Evolutionary conservation across 768 basidiomycete genomes (phyloP).

Genomic region (Fomitopsis pulvina): DNA sequence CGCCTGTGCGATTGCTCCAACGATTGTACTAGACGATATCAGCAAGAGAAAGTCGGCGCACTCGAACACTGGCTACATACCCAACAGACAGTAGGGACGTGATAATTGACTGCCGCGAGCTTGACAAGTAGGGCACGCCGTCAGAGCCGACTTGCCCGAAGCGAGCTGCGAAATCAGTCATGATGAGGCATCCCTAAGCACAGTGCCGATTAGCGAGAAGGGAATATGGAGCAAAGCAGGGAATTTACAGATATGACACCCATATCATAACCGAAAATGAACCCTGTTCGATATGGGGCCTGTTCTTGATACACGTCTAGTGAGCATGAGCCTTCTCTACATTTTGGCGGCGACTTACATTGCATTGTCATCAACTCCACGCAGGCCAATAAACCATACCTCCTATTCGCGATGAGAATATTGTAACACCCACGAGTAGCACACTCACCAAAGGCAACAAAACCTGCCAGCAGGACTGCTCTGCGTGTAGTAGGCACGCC

Average conservation of each 20-base stretch:
- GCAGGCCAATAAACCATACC: neutral
- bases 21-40: slow-evolving; percentile 11
- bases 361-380: neutral
- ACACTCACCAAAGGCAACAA: slow-evolving; percentile 67
- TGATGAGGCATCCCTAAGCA: slow-evolving; percentile 67
- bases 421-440: neutral
- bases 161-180: slow-evolving; percentile 67
- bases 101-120: slow-evolving; percentile 67
- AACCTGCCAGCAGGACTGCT: slow-evolving; percentile 58
- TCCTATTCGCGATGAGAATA: neutral
- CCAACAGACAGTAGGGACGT: slow-evolving; percentile 74
- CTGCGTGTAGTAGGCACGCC: slow-evolving; percentile 54
- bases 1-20: slow-evolving; percentile 60
- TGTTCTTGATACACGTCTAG: neutral
- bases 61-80: no score
- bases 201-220: neutral
- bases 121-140: slow-evolving; percentile 47
- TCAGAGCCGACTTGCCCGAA: slow-evolving; percentile 50
- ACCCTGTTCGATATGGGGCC: slow-evolving; percentile 30
- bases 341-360: neutral
- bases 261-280: slow-evolving; percentile 71
- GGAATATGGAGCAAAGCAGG: neutral
- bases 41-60: neutral
- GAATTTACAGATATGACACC: slow-evolving; percentile 62
- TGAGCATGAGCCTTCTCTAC: neutral